These are phyloP conservation scores for Alternaria viburni DNA, from an alignment of 2,329 filamentous ascomycete genomes.

Conservation along the genomic window DNA sequence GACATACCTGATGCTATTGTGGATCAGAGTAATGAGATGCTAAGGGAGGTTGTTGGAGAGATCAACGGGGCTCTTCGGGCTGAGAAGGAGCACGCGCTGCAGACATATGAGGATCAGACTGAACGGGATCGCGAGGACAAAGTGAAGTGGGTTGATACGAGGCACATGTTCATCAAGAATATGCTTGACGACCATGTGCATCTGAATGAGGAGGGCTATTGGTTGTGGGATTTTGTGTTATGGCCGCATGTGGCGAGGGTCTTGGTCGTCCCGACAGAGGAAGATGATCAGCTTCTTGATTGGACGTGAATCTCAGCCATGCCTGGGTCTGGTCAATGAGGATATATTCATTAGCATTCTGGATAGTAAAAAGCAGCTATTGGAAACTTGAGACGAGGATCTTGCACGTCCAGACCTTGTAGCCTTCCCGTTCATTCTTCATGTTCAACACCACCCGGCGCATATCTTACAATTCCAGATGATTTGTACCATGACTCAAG, in stretches of 20 bases:
- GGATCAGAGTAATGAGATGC: slow-evolving; percentile 12
- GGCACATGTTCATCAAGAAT: slow-evolving; percentile 5
- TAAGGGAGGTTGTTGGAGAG: slow-evolving; percentile 11
- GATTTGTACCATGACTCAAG: not conserved
- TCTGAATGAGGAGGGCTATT: slow-evolving; percentile 20
- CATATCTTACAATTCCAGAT: not conserved
- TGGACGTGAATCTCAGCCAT: not conserved
- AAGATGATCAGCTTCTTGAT: not conserved
- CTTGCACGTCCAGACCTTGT: not conserved
- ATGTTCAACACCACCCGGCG: not conserved
- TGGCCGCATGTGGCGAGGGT: not conserved
- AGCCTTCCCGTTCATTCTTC: not conserved
- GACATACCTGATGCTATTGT: slow-evolving; percentile 9
- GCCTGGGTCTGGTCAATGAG: not conserved
- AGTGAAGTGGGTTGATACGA: slow-evolving; percentile 16
- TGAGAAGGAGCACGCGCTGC: not conserved
- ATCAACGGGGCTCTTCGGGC: not conserved
- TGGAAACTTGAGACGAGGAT: not conserved
- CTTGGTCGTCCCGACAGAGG: not conserved
- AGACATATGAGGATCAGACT: not conserved
- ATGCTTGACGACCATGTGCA: slow-evolving; percentile 24
- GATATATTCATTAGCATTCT: not conserved
- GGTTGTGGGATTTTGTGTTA: slow-evolving; percentile 10
- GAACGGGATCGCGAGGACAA: not conserved
- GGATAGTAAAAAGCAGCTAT: not conserved